These are phyloP conservation scores for Pascua sp. DNA, from an alignment of 1,284 basidiomycete species.

Conservation along the genomic window DNA sequence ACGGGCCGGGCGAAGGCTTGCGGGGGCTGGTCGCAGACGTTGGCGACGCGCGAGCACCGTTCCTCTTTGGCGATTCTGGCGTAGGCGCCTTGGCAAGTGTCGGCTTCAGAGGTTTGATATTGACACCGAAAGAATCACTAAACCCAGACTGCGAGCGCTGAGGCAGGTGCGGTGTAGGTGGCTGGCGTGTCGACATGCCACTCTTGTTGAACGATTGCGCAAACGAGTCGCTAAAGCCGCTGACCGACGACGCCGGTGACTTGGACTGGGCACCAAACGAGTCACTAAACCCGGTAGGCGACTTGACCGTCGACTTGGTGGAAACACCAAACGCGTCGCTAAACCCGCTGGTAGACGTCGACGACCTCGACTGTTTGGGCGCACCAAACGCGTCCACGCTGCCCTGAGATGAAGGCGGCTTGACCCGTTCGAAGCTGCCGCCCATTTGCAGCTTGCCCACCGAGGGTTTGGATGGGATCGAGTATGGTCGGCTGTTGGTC, in stretches of 20 bases:
- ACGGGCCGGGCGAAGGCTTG: not conserved
- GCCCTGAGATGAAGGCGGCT: conserved; percentile 5
- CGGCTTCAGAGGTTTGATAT: not conserved
- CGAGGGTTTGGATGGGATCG: too few relatives aligned
- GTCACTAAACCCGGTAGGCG: conserved; percentile 15
- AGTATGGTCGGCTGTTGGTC: too few relatives aligned
- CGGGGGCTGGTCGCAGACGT: conserved; percentile 6
- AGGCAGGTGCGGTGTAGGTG: not conserved
- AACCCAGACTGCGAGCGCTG: not conserved
- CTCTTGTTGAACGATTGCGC: not conserved
- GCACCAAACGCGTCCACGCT: conserved; percentile 39
- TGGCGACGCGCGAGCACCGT: not conserved
- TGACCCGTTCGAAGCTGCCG: too few relatives aligned
- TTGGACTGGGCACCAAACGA: conserved; percentile 6
- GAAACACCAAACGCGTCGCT: conserved; percentile 30
- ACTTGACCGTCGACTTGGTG: conserved; percentile 6
- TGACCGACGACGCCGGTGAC: not conserved
- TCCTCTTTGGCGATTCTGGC: not conserved
- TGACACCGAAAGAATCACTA: not conserved
- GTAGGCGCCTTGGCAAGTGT: not conserved
- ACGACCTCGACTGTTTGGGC: conserved; percentile 14
- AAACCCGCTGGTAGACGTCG: conserved; percentile 22
- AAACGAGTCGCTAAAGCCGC: conserved; percentile 11
- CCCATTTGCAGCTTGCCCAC: too few relatives aligned
- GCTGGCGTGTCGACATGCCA: not conserved